Percentiles rank a stretch among this genome's conserved stretches.
Conservation (phyloP, 352 stramenopile species). For the Globisporangium polare region DNA sequence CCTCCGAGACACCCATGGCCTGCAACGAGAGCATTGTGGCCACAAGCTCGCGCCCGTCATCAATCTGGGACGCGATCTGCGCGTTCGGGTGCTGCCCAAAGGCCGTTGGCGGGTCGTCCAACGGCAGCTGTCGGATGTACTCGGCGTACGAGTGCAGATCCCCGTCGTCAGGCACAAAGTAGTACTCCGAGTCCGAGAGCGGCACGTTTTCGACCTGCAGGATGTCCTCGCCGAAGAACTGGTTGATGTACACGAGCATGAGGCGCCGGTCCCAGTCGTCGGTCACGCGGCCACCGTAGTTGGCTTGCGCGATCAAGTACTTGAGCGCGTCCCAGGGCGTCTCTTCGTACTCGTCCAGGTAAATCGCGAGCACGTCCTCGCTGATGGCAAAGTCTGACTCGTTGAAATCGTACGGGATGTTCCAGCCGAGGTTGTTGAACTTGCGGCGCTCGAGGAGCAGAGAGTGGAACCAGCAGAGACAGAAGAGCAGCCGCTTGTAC, state of each 20-base stretch:
- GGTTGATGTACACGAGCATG: slow-evolving; percentile 95
- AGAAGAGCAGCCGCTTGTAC: slow-evolving; percentile 93
- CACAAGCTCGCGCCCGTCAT: slow-evolving; percentile 89
- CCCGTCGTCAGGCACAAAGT: slow-evolving; percentile 92
- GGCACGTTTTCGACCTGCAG: slow-evolving; percentile 81
- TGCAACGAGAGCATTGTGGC: slow-evolving; percentile 90
- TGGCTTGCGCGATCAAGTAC: slow-evolving; percentile 95
- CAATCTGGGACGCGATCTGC: slow-evolving; percentile 94
- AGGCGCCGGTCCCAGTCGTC: slow-evolving; percentile 95
- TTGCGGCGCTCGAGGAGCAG: slow-evolving; percentile 94
- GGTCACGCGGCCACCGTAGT: slow-evolving; percentile 95
- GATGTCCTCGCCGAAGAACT: slow-evolving; percentile 93
- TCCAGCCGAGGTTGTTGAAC: slow-evolving; percentile 96
- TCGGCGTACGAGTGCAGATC: slow-evolving; percentile 87
- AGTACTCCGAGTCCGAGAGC: slow-evolving; percentile 89
- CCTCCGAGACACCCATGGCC: slow-evolving; percentile 74
- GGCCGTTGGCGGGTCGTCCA: slow-evolving; percentile 87
- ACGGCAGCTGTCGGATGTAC: slow-evolving; percentile 88
- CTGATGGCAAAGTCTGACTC: slow-evolving; percentile 96
- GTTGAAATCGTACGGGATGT: slow-evolving; percentile 98
- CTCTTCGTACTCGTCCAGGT: slow-evolving; percentile 91
- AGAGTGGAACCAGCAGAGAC: slow-evolving; percentile 95
- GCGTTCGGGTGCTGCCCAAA: slow-evolving; percentile 96
- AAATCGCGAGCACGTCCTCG: slow-evolving; percentile 94
- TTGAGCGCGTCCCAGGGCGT: slow-evolving; percentile 93